Percentiles rank a stretch among this genome's conserved stretches.
phyloP scores from a whole-genome alignment of 2,329 filamentous ascomycete species.

The Cyphellophora europaea region DNA sequence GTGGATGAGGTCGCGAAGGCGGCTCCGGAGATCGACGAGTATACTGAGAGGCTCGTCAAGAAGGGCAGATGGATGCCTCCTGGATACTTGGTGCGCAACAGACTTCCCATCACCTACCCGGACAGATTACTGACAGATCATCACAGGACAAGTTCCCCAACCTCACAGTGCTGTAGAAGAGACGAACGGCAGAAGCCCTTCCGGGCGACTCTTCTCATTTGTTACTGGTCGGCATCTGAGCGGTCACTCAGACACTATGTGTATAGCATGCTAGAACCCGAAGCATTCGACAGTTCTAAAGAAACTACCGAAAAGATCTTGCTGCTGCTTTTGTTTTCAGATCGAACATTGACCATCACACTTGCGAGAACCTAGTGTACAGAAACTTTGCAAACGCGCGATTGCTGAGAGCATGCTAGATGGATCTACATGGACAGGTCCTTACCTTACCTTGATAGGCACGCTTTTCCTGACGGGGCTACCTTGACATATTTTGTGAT shows the following conservation, averaged over 20 bases:
- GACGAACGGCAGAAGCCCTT: neutral
- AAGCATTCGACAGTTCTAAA: too few species aligned
- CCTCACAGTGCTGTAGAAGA: slow-evolving; percentile 77
- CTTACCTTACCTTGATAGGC: too few species aligned
- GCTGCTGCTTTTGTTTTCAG: too few species aligned
- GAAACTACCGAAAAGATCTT: too few species aligned
- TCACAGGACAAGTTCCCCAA: slow-evolving; percentile 95
- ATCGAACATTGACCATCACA: too few species aligned
- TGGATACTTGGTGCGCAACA: slow-evolving; percentile 75
- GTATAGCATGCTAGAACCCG: neutral
- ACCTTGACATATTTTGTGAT: too few species aligned
- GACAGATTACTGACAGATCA: neutral
- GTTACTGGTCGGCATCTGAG: too few species aligned
- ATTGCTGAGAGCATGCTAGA: too few species aligned
- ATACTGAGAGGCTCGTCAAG: slow-evolving; percentile 85
- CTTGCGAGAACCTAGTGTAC: too few species aligned
- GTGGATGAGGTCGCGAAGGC: slow-evolving; percentile 93
- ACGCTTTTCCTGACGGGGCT: too few species aligned
- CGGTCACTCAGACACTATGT: slow-evolving; percentile 1
- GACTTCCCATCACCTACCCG: slow-evolving; percentile 8
- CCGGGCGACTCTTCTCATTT: neutral
- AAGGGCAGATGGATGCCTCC: slow-evolving; percentile 98
- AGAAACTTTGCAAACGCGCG: too few species aligned
- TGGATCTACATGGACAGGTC: too few species aligned
- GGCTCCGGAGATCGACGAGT: slow-evolving; percentile 94